A percentile compares a stretch with the other conserved stretches of the same genome.
Conservation (phyloP, 208 protist genomes). For the Borovskyia barvae region DNA sequence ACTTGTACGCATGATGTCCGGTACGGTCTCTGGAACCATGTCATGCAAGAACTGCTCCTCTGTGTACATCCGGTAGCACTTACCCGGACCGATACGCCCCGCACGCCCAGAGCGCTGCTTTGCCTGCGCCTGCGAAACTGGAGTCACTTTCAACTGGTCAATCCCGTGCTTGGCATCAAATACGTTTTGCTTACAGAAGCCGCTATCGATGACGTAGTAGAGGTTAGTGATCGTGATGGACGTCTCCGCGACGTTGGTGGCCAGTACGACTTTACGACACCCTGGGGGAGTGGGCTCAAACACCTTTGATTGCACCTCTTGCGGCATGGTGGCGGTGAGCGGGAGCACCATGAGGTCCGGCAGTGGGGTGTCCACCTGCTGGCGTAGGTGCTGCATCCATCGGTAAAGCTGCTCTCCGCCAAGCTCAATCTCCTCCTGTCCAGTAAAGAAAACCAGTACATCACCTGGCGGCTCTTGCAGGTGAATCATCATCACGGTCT, state of each 20-base stretch:
- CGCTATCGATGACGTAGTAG: conserved; percentile 98
- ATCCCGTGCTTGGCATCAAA: conserved; percentile 97
- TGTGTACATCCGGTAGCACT: conserved; percentile 98
- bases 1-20: conserved; percentile 99
- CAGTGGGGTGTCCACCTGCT: conserved; percentile 49
- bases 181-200: conserved; percentile 97
- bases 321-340: conserved; percentile 97
- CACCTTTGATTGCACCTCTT: conserved; percentile 97
- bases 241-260: conserved; percentile 99
- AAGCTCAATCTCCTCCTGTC: conserved; percentile 99
- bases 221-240: conserved; percentile 99
- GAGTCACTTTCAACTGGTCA: conserved; percentile 96
- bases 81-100: conserved; percentile 95
- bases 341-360: conserved; percentile 96
- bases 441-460: conserved; percentile 99
- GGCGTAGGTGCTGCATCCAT: conserved; percentile 81
- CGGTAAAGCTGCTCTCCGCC: conserved; percentile 96
- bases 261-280: conserved; percentile 97
- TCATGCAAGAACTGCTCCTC: conserved; percentile 95
- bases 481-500: conserved; percentile 99
- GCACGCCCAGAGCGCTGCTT: conserved; percentile 96
- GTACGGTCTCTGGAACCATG: conserved; percentile 94
- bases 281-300: conserved; percentile 96
- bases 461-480: conserved; percentile 97
- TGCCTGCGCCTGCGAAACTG: conserved; percentile 97